A percentile compares a stretch with the other conserved stretches of the same genome.
phyloP scores from a whole-genome alignment of 148 eudicot genomes.

The Drosera capensis region DNA sequence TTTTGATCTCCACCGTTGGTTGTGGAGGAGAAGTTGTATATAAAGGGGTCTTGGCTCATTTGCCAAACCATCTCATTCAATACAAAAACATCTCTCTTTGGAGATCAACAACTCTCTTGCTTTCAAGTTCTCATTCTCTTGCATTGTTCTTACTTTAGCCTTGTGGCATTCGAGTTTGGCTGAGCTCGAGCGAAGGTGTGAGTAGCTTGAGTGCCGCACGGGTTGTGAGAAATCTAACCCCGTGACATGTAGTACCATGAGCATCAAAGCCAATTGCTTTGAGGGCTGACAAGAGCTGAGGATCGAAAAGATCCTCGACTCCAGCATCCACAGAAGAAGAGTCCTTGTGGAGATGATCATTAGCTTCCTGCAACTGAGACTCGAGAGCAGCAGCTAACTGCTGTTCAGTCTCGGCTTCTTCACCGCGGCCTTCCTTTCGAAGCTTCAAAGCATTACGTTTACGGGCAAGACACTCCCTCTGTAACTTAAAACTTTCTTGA shows the following conservation, averaged over 20 bases:
- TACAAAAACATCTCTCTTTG: too few relatives aligned
- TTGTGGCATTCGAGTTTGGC: too few relatives aligned
- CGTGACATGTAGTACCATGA: conserved; percentile 5
- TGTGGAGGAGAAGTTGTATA: too few relatives aligned
- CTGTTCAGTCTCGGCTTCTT: conserved; percentile 78
- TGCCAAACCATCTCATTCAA: too few relatives aligned
- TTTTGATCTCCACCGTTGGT: conserved; percentile 17
- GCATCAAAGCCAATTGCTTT: conserved; percentile 54
- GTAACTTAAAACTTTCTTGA: conserved; percentile 63
- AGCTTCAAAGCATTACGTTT: conserved; percentile 73
- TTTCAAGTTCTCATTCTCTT: too few relatives aligned
- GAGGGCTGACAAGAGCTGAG: conserved; percentile 77
- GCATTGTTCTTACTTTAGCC: too few relatives aligned
- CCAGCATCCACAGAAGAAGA: conserved; percentile 23
- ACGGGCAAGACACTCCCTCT: conserved; percentile 66
- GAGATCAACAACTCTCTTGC: too few relatives aligned
- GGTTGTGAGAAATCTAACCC: too few relatives aligned
- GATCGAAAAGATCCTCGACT: conserved; percentile 77
- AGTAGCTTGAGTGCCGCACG: too few relatives aligned
- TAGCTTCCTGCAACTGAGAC: conserved; percentile 54
- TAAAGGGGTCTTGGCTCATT: too few relatives aligned
- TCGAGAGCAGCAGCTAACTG: conserved; percentile 76
- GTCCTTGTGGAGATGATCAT: conserved; percentile 15
- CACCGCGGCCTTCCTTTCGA: conserved; percentile 73
- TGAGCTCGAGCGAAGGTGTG: too few relatives aligned